Base-by-base conservation (phyloP, 371 early-diverging fungal species). In the Blyttiomyces sp. region DNA sequence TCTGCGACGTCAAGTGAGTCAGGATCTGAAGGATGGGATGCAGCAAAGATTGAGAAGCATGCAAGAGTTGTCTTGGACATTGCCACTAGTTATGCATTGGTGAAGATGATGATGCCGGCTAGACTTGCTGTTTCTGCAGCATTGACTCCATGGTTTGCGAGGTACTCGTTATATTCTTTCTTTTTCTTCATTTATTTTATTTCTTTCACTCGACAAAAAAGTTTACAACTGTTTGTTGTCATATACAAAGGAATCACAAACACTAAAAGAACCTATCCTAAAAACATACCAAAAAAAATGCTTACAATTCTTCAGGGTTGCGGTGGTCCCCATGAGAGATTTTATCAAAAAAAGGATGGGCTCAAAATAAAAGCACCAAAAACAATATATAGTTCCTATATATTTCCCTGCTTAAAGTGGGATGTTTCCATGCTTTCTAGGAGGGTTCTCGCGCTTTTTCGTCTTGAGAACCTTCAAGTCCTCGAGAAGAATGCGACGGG, bases 401-500 rank as follows among this genome's bases (percentile, higher is more conserved):
- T n/a, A n/a, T n/a, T n/a, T n/a, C 39, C n/a, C n/a, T n/a, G 50
- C 16, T 62, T 49, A 93, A 60, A 94, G 71, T 17, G 97, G 97
- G 59, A 93, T 88, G 70, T 92, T 93, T 36, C 93, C 94, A 74
- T 97, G 97, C 77, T 97, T 97, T 79, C 94, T 96, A 77, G 75
- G 69, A 19, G 94, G 96, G 65, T 90, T 90, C 59, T 65, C 68
- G 43, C 81, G 72, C 53, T 82, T 71, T 77, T 97, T 97, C 46
- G 63, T 63, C 63, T 84, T 78, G 50, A 97, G 71, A 67, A 93
- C 72, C 48, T 84, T 82, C 61, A 97, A 75, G 63, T 95, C 95
- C 61, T 93, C 88, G 73, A 95, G 93, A 60, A 97, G 81, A 31
- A 89, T 79, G 46, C 67, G 69, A 26, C 97, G 84, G 17, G 97